Evolutionary conservation across 805 yeast species (phyloP).

Genomic region (Metschnikowia hibisci): DNA sequence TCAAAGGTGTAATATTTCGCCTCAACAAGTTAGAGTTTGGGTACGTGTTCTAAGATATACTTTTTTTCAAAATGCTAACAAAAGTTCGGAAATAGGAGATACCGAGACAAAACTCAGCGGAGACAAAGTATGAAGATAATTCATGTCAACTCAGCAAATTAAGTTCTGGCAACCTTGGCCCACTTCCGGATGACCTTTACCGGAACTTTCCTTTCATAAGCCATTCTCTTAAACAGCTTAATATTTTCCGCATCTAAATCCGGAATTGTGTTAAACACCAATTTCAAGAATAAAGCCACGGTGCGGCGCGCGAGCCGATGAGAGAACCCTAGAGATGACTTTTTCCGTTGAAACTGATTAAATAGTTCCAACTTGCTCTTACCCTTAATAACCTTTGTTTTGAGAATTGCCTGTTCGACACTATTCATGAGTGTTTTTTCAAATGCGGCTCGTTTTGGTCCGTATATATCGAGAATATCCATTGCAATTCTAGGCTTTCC

Average conservation of each 20-base stretch:
- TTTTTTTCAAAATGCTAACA: conserved; percentile 8
- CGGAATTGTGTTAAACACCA: conserved; percentile 12
- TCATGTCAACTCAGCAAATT: neutral
- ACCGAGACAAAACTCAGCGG: conserved; percentile 19
- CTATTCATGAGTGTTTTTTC: conserved; percentile 18
- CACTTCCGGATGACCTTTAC: conserved; percentile 4
- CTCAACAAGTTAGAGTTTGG: conserved; percentile 33
- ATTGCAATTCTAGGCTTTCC: conserved; percentile 26
- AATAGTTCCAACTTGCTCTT: conserved; percentile 20
- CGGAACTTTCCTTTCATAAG: conserved; percentile 10
- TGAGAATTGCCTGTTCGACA: conserved; percentile 29
- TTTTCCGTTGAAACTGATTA: conserved; percentile 16
- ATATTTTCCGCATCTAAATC: conserved; percentile 13
- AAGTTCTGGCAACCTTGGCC: conserved; percentile 2
- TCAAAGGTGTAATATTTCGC: conserved; percentile 22
- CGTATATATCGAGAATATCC: conserved; percentile 22
- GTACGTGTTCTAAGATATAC: conserved; percentile 18
- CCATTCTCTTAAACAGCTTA: conserved; percentile 12
- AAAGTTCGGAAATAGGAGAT: conserved; percentile 29
- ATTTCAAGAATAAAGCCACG: conserved; percentile 11
- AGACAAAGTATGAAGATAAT: conserved; percentile 5
- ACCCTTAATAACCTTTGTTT: conserved; percentile 14
- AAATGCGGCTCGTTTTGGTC: conserved; percentile 19
- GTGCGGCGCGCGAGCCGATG: conserved; percentile 12
- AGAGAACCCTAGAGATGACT: conserved; percentile 20